These are phyloP conservation scores for Miamiensis avidus DNA, from an alignment of 169 alveolate genomes.

Conservation along the genomic window DNA sequence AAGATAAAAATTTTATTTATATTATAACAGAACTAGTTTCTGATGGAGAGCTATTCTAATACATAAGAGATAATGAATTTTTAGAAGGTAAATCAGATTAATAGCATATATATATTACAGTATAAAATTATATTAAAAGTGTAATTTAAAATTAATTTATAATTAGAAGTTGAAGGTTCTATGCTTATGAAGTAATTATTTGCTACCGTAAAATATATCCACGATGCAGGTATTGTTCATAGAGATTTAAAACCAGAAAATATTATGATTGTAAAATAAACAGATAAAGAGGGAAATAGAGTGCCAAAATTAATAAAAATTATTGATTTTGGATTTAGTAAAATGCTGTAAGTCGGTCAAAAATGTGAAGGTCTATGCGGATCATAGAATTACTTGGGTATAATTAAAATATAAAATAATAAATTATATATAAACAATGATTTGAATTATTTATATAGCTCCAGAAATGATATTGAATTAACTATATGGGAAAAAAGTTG, in stretches of 20 bases:
- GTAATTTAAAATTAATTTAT: too few relatives aligned
- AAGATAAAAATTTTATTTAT: not conserved
- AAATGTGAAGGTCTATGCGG: not conserved
- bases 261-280: conserved; percentile 1
- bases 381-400: conserved; percentile 1
- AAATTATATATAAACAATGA: not conserved
- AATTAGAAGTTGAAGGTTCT: not conserved
- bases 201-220: conserved; percentile 30
- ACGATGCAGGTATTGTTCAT: conserved; percentile 26
- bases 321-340: conserved; percentile 32
- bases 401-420: not conserved
- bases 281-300: not conserved
- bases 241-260: conserved; percentile 50
- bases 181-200: conserved; percentile 18
- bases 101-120: not conserved
- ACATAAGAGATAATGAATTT: too few relatives aligned
- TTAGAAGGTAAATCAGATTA: not conserved
- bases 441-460: conserved; percentile 42
- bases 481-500: conserved; percentile 16
- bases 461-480: conserved; percentile 34
- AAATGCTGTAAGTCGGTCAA: not conserved
- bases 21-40: not conserved
- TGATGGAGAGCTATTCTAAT: not conserved
- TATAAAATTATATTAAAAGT: too few relatives aligned
- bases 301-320: not conserved